phyloP scores from a whole-genome alignment of 2,329 filamentous ascomycete species.

The Sporothrix curviconia region DNA sequence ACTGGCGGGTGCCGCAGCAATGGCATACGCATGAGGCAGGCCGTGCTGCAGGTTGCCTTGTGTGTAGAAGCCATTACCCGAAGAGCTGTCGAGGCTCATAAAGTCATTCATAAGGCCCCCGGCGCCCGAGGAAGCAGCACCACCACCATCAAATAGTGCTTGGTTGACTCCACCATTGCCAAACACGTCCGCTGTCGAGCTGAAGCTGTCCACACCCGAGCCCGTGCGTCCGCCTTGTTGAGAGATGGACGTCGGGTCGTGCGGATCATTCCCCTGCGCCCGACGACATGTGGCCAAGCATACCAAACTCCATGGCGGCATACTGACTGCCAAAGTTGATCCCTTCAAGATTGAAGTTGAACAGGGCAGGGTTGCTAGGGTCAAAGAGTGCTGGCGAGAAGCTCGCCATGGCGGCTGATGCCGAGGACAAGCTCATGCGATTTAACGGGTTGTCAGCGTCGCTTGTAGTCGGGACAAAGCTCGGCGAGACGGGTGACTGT shows the following conservation, averaged over 20 bases:
- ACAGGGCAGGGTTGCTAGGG: constrained; percentile 82
- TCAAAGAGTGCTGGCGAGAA: constrained; percentile 67
- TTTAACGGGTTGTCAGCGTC: constrained; percentile 38
- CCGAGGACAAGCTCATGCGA: constrained; percentile 43
- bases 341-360: constrained; percentile 92
- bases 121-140: neutral
- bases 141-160: constrained; percentile 41
- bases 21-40: constrained; percentile 58
- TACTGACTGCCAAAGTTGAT: constrained; percentile 96
- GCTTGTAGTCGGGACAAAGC: constrained; percentile 50
- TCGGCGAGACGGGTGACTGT: constrained; percentile 68
- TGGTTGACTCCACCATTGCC: constrained; percentile 42
- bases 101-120: constrained; percentile 45
- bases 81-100: constrained; percentile 44
- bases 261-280: constrained; percentile 73
- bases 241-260: constrained; percentile 52
- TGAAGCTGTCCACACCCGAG: constrained; percentile 34
- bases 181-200: constrained; percentile 40
- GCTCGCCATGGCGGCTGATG: constrained; percentile 42
- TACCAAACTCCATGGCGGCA: constrained; percentile 89
- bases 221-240: constrained; percentile 27
- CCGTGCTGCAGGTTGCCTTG: constrained; percentile 57
- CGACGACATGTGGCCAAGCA: constrained; percentile 94
- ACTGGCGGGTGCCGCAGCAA: constrained; percentile 56
- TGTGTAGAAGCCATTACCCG: constrained; percentile 39